Base-by-base conservation (phyloP, 768 basidiomycete genomes). In the Phlegmacium glaucopus region DNA sequence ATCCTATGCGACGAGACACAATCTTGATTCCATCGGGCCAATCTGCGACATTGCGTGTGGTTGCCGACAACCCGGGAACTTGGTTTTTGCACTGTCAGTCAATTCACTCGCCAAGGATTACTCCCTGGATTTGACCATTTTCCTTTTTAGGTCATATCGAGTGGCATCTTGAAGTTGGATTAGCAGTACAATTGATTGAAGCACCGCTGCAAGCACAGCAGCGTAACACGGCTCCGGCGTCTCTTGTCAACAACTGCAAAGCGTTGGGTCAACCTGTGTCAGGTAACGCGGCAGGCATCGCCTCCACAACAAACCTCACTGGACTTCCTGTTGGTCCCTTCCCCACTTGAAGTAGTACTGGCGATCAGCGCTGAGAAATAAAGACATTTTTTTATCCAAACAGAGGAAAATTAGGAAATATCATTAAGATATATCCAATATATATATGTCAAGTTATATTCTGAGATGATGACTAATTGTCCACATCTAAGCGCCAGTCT, bases 1-100 rank as follows among this genome's bases (percentile, higher is more conserved):
- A 97, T 68, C 95, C 94, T 2, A 81, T 94, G 59, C 83, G 92
- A n/a, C 79, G 95, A 34, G 95, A 99, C 65, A 94, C 92, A 0
- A 71, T 95, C 13, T 78, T 82, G 47, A 80, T 96, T 42, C 86
- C 88, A 4, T 75, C 81, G 4, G 75, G 74, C 48, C 67, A 77
- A 15, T 83, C 83, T 3, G 87, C 78, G 10, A 88, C 87, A 0
- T 68, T 99, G 38, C 82, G 92, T 16, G 66, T 94, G 57, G 69
- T 85, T 40, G 90, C 91, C 1, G 90, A 97, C 63, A 98, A 97
- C 67, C 95, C 95, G 1, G 95, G 95, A 9, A 83, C 78, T 7
- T 94, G 91, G 88, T 65, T 92, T 53, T 79, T 92, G 62, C 89
- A 90, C 63, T 92, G 83, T 85, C 58, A 45, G 85, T 39, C 41